Base-by-base conservation (phyloP, 257 asterid species). In the Gentiana macrophylla region DNA sequence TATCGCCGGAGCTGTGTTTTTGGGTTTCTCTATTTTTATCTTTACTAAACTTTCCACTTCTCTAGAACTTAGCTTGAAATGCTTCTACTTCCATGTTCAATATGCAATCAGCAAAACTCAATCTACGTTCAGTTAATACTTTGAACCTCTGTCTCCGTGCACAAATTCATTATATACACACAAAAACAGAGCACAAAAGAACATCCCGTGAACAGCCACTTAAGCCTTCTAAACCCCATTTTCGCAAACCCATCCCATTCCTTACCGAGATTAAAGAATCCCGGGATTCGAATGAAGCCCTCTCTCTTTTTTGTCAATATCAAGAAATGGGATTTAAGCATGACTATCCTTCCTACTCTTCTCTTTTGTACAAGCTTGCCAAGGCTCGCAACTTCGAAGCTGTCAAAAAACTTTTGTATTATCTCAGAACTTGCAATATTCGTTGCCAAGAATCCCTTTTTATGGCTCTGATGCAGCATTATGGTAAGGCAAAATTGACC, bases 311-410 rank as follows among this genome's bases (percentile, higher is more conserved):
- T 81, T 49, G 65, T 49, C 74, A 78, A n/a, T 81, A 72, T 80
- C 24, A 53, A 6, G 74, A 78, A 37, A 62, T n/a, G 62, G 96
- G 94, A 36, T 61, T 71, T 86, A 80, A 69, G 50, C 98, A 82
- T 60, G 87, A 83, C 70, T 91, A 91, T 72, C 96, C 95, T 64
- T 80, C 92, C 36, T 87, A 79, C 66, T 82, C 95, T 50, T 73
- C 94, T 13, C 84, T 84, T 57, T 32, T 79, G 44, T 84, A 84
- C 77, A 84, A 78, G 76, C 96, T 91, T 34, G 89, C 92, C 1
- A 74, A 76, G 13, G 76, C 84, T 45, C 72, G 80, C 35, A 70
- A 71, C 32, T 91, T 84, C 57, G 81, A 77, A 35, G 84, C 70
- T 12, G 70, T 87, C n/a, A 84, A 83, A n/a, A 50, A 65, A 72